Conservation (phyloP, 352 stramenopile species). For the Phytopythium chamaehyphon region DNA sequence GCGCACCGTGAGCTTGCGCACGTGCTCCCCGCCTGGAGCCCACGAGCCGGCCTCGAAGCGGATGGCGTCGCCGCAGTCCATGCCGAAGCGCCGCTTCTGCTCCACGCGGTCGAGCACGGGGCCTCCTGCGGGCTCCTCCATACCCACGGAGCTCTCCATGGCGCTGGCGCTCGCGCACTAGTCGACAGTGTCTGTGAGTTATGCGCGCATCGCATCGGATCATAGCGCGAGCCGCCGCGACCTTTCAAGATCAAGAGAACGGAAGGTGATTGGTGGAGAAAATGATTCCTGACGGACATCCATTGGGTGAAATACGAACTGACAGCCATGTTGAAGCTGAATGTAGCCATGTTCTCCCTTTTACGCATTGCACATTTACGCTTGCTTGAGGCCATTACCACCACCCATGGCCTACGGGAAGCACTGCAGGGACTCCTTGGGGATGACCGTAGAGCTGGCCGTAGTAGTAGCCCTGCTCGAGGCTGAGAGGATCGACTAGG, state of each 20-base stretch:
- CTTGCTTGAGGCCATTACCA: too few species aligned
- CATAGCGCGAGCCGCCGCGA: conserved; percentile 5
- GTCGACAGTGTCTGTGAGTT: neutral
- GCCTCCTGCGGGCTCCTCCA: neutral
- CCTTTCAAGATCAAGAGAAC: neutral
- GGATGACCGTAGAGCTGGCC: too few species aligned
- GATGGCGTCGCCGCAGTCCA: conserved; percentile 86
- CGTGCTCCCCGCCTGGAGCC: conserved; percentile 89
- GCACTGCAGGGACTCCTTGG: too few species aligned
- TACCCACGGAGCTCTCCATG: neutral
- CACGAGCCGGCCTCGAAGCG: conserved; percentile 87
- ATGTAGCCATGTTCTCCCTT: too few species aligned
- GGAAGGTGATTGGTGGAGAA: neutral
- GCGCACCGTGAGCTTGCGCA: conserved; percentile 87
- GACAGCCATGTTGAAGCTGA: too few species aligned
- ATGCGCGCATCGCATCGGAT: neutral
- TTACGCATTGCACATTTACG: too few species aligned
- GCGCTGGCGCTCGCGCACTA: neutral
- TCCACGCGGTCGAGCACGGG: conserved; percentile 68
- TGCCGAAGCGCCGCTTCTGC: conserved; percentile 65
- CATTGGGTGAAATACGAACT: neutral
- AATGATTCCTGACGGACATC: neutral
- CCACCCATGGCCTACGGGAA: too few species aligned
- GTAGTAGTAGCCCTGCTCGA: too few species aligned
- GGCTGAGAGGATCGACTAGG: too few species aligned